Conservation (phyloP, 1,139 yeast genomes). For the Candida anutae region DNA sequence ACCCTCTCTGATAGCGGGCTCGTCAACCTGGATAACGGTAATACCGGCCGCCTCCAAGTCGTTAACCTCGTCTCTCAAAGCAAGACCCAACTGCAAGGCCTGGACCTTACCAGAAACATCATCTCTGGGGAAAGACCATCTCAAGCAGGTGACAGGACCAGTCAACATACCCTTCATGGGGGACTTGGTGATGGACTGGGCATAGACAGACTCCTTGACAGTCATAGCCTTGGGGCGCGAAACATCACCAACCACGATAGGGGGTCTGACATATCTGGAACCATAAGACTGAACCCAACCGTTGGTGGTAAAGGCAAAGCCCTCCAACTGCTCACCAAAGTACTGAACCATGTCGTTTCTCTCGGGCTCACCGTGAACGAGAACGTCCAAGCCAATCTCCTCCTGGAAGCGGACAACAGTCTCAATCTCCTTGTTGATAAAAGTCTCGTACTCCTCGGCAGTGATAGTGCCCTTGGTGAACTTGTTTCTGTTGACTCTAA, state of each 20-base stretch:
- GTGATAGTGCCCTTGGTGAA: slow-evolving; percentile 93
- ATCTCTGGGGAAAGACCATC: slow-evolving; percentile 99
- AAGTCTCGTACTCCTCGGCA: slow-evolving; percentile 89
- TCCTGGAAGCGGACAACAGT: slow-evolving; percentile 97
- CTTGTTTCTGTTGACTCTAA: slow-evolving; percentile 97
- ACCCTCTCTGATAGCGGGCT: slow-evolving; percentile 99
- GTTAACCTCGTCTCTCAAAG: slow-evolving; percentile 96
- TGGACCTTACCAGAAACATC: slow-evolving; percentile 91
- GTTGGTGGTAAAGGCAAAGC: slow-evolving; percentile 95
- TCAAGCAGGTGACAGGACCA: slow-evolving; percentile 98
- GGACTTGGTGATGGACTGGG: slow-evolving; percentile 90
- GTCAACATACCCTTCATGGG: slow-evolving; percentile 99
- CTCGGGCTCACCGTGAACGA: slow-evolving; percentile 99
- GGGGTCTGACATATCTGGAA: slow-evolving; percentile 99
- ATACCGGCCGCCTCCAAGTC: slow-evolving; percentile 98
- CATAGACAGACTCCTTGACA: slow-evolving; percentile 97
- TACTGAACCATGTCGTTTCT: slow-evolving; percentile 99
- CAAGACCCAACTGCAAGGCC: slow-evolving; percentile 95
- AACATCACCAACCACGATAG: slow-evolving; percentile 97
- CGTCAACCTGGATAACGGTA: slow-evolving; percentile 97
- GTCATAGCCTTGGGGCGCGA: slow-evolving; percentile 98
- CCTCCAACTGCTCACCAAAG: slow-evolving; percentile 97
- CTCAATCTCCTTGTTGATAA: slow-evolving; percentile 95
- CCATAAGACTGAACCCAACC: slow-evolving; percentile 99
- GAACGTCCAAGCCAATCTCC: slow-evolving; percentile 94